A percentile compares a stretch with the other conserved stretches of the same genome.
These are phyloP conservation scores for Annulohypoxylon truncatum DNA, from an alignment of 2,329 filamentous ascomycete species.

Conservation along the genomic window DNA sequence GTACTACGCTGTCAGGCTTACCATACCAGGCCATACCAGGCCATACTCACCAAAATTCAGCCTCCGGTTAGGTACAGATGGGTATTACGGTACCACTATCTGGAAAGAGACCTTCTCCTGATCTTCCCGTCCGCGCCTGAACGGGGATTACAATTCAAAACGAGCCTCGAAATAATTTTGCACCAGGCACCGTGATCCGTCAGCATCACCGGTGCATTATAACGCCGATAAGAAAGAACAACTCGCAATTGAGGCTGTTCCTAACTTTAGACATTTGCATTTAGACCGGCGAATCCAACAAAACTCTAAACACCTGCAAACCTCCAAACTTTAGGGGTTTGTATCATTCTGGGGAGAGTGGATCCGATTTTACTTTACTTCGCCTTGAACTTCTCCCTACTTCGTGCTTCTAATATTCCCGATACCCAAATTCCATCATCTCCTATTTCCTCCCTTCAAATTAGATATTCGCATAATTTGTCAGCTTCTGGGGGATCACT, in stretches of 20 bases:
- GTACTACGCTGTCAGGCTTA: constrained; percentile 36
- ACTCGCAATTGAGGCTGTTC: constrained; percentile 17
- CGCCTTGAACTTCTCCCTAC: constrained; percentile 23
- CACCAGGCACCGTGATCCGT: background rate
- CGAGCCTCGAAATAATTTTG: constrained; percentile 1
- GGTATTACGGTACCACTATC: constrained; percentile 18
- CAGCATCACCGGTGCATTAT: constrained; percentile 13
- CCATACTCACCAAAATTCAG: no score
- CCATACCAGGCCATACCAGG: constrained; percentile 13
- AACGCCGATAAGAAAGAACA: constrained; percentile 15
- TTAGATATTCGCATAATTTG: constrained; percentile 22
- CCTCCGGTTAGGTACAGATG: constrained; percentile 39
- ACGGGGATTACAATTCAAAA: constrained; percentile 15
- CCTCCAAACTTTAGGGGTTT: constrained; percentile 30
- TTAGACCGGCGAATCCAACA: constrained; percentile 22
- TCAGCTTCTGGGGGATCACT: constrained; percentile 1
- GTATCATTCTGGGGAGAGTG: constrained; percentile 25
- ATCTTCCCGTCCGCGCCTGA: constrained; percentile 23
- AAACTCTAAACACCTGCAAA: constrained; percentile 10
- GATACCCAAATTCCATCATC: constrained; percentile 28
- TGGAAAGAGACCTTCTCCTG: constrained; percentile 19
- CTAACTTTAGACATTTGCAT: background rate
- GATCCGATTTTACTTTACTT: constrained; percentile 23
- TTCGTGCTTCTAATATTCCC: constrained; percentile 29
- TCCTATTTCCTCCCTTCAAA: constrained; percentile 18